Evolutionary conservation across 1,284 basidiomycete genomes (phyloP).

Genomic region (Leucoagaricus sp.): DNA sequence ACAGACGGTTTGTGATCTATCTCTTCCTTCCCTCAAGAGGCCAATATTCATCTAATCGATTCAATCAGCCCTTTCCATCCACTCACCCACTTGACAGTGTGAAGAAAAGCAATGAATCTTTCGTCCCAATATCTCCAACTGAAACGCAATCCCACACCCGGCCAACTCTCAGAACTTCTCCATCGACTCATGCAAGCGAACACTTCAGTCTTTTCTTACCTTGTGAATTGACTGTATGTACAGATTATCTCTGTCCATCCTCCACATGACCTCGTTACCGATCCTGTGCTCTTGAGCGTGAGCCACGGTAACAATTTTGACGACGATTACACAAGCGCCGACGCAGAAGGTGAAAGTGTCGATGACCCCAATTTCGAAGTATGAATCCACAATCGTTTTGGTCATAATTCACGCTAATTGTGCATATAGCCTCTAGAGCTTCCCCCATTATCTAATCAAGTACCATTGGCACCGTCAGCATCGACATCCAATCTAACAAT

Average conservation of each 20-base stretch:
- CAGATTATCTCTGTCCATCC: not conserved
- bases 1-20: too few species aligned
- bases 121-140: too few species aligned
- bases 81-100: too few species aligned
- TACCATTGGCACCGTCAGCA: not conserved
- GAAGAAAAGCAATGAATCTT: too few species aligned
- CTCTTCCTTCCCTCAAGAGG: too few species aligned
- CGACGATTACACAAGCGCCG: slow-evolving; percentile 2
- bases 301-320: not conserved
- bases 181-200: too few species aligned
- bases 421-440: not conserved
- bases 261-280: not conserved
- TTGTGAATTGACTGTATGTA: too few species aligned
- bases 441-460: not conserved
- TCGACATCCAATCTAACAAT: not conserved
- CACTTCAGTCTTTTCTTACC: too few species aligned
- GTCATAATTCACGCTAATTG: not conserved
- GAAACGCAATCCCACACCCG: too few species aligned
- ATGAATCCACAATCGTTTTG: not conserved
- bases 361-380: slow-evolving; percentile 2
- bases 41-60: too few species aligned
- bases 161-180: too few species aligned
- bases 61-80: too few species aligned
- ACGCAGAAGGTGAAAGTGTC: slow-evolving; percentile 9
- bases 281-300: not conserved